Evolutionary conservation across 805 yeast genomes (phyloP), one percentile per base, ranked within the genome.

Genomic region (Hanseniaspora lindneri): DNA sequence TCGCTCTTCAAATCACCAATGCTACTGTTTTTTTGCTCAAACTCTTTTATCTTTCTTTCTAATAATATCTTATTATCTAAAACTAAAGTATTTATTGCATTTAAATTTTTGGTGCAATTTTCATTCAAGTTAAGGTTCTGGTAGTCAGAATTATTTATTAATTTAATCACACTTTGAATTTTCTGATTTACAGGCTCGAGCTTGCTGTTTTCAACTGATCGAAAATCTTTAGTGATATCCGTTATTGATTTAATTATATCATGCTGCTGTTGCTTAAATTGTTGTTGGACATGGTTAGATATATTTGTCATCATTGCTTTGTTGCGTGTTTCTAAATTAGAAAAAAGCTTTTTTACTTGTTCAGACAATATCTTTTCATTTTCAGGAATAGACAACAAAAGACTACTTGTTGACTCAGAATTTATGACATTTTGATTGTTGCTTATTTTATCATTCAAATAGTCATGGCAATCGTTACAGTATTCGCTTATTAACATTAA

Each of bases 61-160:
- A 47, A 17, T 14, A 40, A 25, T 13, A 36, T 33, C 13, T 40
- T 40, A 33, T 47, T 40, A 14, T 39, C 43, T 9, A 14, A n/a
- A 14, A 46, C 35, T 8, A 54, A 54, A 7, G 53, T 36, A n/a
- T 53, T 54, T 27, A 62, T 58, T 3, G 42, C 49, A 3, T 47
- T 41, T 7, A 63, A 39, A 1, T 58, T 53, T 3, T 51, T 39
- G 7, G 44, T 51, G 48, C 58, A 52, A 19, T 55, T 52, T 29
- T 54, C 51, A 21, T 54, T 54, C 28, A 57, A 57, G 2, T 46
- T 51, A 32, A 59, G 59, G 41, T 56, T 62, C 13, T 60, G 44
- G 9, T 60, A 58, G 54, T 64, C 68, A 44, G 63, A 59, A n/a
- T 53, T 51, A 41, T 64, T 64, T 20, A 64, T 60, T 16, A 58